Conservation (phyloP, 23 red algal species). For the Cyanidiococcus yangmingshanensis region DNA sequence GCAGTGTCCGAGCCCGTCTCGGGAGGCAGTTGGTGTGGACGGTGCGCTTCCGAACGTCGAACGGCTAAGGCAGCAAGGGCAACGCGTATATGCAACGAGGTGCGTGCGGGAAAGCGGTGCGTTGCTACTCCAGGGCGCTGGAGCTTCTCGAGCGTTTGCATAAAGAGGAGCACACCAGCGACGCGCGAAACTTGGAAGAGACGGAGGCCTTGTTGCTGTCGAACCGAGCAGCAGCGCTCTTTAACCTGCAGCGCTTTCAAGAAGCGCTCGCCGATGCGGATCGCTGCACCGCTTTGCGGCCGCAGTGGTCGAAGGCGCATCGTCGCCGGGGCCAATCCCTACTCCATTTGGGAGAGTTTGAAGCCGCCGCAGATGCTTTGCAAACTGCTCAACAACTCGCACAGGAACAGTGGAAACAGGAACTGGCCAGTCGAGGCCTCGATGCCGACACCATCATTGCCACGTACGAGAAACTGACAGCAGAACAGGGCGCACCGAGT, state of each 20-base stretch:
- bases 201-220: slow-evolving; percentile 61
- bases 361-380: slow-evolving; percentile 66
- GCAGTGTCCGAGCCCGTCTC: neutral
- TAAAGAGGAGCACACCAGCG: neutral
- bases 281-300: slow-evolving; percentile 50
- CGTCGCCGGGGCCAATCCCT: slow-evolving; percentile 68
- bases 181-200: slow-evolving; percentile 35
- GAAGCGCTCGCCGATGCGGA: slow-evolving; percentile 80
- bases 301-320: slow-evolving; percentile 87
- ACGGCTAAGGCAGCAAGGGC: neutral
- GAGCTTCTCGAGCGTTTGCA: neutral
- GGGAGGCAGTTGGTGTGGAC: neutral
- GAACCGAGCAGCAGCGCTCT: slow-evolving; percentile 80
- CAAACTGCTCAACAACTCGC: slow-evolving; percentile 51
- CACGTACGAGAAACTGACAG: neutral
- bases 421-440: neutral
- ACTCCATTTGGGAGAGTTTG: slow-evolving; percentile 68
- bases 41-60: neutral
- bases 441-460: neutral
- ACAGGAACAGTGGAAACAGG: slow-evolving; percentile 29
- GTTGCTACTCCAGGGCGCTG: slow-evolving; percentile 5
- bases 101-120: slow-evolving; percentile 4
- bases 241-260: slow-evolving; percentile 45
- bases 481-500: neutral
- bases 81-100: neutral